Evolutionary conservation across 2,329 filamentous ascomycete genomes (phyloP).

Genomic region (Phialophora tarda): DNA sequence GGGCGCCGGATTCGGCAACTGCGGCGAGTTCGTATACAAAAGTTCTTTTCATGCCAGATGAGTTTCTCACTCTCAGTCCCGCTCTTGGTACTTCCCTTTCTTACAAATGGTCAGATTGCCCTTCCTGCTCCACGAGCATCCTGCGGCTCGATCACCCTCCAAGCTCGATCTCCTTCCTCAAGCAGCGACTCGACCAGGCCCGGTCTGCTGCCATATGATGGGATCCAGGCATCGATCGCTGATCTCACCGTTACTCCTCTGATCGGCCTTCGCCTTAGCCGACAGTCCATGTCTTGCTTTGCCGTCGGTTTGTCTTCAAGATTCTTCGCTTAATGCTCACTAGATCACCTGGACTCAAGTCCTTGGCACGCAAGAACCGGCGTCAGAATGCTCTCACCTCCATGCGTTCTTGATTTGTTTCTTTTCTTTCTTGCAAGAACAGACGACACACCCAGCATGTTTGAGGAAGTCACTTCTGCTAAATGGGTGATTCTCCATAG

Average conservation of each 20-base stretch:
- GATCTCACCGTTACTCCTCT: not conserved
- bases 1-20: conserved; percentile 15
- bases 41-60: conserved; percentile 1
- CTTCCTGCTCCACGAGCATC: not conserved
- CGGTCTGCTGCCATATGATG: not conserved
- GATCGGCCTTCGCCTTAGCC: not conserved
- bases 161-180: not conserved
- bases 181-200: not conserved
- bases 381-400: conserved; percentile 32
- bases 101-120: not conserved
- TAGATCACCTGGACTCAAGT: no score
- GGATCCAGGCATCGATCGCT: not conserved
- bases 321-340: not conserved
- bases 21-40: conserved; percentile 18
- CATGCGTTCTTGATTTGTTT: conserved; percentile 37
- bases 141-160: not conserved
- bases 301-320: not conserved
- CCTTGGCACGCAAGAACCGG: conserved; percentile 30
- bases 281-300: not conserved
- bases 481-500: conserved; percentile 55
- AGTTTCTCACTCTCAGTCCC: not conserved
- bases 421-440: conserved; percentile 48
- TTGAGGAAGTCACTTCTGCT: conserved; percentile 53
- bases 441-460: conserved; percentile 48
- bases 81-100: not conserved